Evolutionary conservation across 306 rosid species (phyloP).

Genomic region (Cercis canadensis): DNA sequence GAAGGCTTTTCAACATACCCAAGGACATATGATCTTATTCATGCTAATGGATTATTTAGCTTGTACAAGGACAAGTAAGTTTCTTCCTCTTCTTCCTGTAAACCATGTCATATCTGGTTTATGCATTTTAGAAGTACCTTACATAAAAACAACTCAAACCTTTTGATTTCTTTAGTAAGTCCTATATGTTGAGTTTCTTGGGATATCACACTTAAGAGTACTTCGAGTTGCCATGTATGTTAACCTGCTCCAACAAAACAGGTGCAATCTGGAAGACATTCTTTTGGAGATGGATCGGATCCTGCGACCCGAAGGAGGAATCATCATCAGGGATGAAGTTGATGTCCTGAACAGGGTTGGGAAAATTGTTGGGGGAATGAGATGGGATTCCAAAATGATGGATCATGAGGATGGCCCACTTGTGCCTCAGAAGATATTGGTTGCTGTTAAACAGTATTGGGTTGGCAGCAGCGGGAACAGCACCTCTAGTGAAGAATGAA

Average conservation of each 20-base stretch:
- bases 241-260: constrained; percentile 31
- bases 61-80: constrained; percentile 46
- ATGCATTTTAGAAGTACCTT: no score
- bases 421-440: constrained; percentile 84
- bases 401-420: constrained; percentile 96
- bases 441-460: constrained; percentile 82
- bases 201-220: no score
- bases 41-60: constrained; percentile 46
- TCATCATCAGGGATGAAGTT: constrained; percentile 80
- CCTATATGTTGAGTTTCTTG: no score
- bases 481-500: constrained; percentile 50
- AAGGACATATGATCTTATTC: constrained; percentile 49
- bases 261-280: constrained; percentile 84
- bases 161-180: no score
- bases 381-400: constrained; percentile 87
- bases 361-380: constrained; percentile 78
- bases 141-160: no score
- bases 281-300: constrained; percentile 96
- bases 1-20: constrained; percentile 51
- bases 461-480: constrained; percentile 57
- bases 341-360: constrained; percentile 78
- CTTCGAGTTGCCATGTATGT: no score
- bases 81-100: background rate
- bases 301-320: constrained; percentile 82
- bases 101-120: no score